phyloP scores from a whole-genome alignment of 108 stramenopile species.

The Cyclostephanos tholiformis region DNA sequence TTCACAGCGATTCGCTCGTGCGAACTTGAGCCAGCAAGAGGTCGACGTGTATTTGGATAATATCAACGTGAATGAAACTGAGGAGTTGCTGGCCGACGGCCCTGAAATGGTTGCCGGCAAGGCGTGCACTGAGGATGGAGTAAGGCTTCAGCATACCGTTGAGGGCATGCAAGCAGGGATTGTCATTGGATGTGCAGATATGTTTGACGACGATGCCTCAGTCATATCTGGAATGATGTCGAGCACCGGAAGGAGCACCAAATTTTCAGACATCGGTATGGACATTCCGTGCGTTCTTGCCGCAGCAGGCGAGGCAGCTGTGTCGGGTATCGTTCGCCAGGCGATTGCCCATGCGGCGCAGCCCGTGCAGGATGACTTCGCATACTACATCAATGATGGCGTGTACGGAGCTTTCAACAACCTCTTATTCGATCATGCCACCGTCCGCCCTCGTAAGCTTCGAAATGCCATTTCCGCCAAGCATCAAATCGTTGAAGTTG shows the following conservation, averaged over 20 bases:
- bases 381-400: slow-evolving; percentile 93
- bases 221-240: slow-evolving; percentile 36
- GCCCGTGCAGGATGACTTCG: slow-evolving; percentile 67
- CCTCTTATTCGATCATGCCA: slow-evolving; percentile 89
- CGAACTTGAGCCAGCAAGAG: slow-evolving; percentile 69
- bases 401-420: slow-evolving; percentile 95
- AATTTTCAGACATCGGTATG: slow-evolving; percentile 13
- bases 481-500: slow-evolving; percentile 37
- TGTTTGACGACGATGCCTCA: slow-evolving; percentile 40
- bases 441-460: slow-evolving; percentile 71
- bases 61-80: slow-evolving; percentile 51
- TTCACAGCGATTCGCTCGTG: slow-evolving; percentile 59
- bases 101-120: slow-evolving; percentile 44
- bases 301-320: slow-evolving; percentile 76
- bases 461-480: slow-evolving; percentile 41
- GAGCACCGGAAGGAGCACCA: slow-evolving; percentile 1
- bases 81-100: slow-evolving; percentile 51
- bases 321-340: slow-evolving; percentile 67
- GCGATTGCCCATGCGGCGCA: slow-evolving; percentile 62
- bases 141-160: slow-evolving; percentile 57
- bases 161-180: slow-evolving; percentile 72
- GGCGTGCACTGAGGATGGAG: slow-evolving; percentile 32
- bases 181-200: slow-evolving; percentile 47
- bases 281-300: slow-evolving; percentile 55
- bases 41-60: slow-evolving; percentile 67